Percentiles rank a stretch among this genome's conserved stretches.
Evolutionary conservation across 129 eudicot genomes (phyloP).

Genomic region (Chrysanthemum seticuspe): DNA sequence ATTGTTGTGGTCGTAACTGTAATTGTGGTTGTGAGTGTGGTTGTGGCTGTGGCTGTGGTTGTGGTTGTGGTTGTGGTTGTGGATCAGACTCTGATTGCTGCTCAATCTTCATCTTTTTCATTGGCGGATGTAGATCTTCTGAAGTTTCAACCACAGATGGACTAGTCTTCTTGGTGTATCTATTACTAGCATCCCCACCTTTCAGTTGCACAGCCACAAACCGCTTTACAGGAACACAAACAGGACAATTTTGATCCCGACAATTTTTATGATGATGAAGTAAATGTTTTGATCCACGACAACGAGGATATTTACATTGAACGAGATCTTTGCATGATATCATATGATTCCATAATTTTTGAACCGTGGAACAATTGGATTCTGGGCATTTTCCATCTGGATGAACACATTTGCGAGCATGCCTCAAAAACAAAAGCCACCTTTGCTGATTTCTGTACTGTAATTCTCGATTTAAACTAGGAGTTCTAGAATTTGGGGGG

Average conservation of each 20-base stretch:
- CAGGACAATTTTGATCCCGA: constrained; percentile 60
- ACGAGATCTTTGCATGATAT: constrained; percentile 40
- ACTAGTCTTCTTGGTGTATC: constrained; percentile 33
- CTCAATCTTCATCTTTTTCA: constrained; percentile 71
- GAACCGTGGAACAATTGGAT: constrained; percentile 50
- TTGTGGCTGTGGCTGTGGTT: neutral
- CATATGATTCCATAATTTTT: constrained; percentile 64
- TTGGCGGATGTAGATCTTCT: constrained; percentile 57
- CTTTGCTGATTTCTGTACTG: constrained; percentile 56
- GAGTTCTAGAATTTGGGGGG: constrained; percentile 32
- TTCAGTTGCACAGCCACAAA: constrained; percentile 33
- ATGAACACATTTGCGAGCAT: constrained; percentile 72
- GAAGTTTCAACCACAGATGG: constrained; percentile 44
- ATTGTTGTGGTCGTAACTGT: too few species aligned
- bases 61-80: neutral
- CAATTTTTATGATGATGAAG: constrained; percentile 57
- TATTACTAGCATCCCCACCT: constrained; percentile 30
- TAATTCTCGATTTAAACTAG: constrained; percentile 42
- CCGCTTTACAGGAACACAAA: constrained; percentile 71
- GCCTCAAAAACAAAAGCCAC: constrained; percentile 79
- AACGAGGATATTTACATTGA: constrained; percentile 64
- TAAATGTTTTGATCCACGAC: constrained; percentile 39
- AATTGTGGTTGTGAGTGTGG: constrained; percentile 13
- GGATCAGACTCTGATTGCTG: constrained; percentile 24
- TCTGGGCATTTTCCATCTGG: constrained; percentile 74